Base-by-base conservation (phyloP, 257 asterid species). In the Lantana camara region DNA sequence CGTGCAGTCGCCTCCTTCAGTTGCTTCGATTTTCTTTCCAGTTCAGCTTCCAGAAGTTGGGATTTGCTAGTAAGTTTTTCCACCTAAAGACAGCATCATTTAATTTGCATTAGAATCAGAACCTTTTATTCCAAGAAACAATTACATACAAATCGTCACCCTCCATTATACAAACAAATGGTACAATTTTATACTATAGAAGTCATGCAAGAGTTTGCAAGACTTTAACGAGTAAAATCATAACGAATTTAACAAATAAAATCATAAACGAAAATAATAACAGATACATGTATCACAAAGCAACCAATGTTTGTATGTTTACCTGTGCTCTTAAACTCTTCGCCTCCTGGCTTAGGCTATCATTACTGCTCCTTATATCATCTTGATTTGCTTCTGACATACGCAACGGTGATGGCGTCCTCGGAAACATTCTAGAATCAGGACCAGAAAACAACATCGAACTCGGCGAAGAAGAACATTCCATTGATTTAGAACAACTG, bases 251-350 rank as follows among this genome's bases (percentile, higher is more conserved):
- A n/a, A n/a, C n/a, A n/a, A n/a, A n/a, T n/a, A n/a, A n/a, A n/a
- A n/a, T n/a, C n/a, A n/a, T n/a, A n/a, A n/a, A n/a, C n/a, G n/a
- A n/a, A n/a, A n/a, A n/a, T n/a, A n/a, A n/a, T n/a, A n/a, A n/a
- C n/a, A n/a, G n/a, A n/a, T n/a, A n/a, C n/a, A n/a, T n/a, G n/a
- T n/a, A n/a, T n/a, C n/a, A n/a, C n/a, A n/a, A 34, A 56, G 49
- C 16, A 38, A 58, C 8, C 30, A 21, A 16, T 5, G 64, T 16
- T 10, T 13, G 2, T 41, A 41, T 11, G 65, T 42, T 64, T 76
- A 91, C 98, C 92, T 86, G 90, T 74, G 80, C 84, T 80, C 71
- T 89, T 47, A 91, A 73, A 73, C 69, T 71, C 74, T 73, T 84
- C 67, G 84, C 82, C 81, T 91, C 98, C 73, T 69, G 70, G 68